Evolutionary conservation across 2,329 filamentous ascomycete genomes (phyloP), one percentile per base, ranked within the genome.

Genomic region (Trichoderma sp.): DNA sequence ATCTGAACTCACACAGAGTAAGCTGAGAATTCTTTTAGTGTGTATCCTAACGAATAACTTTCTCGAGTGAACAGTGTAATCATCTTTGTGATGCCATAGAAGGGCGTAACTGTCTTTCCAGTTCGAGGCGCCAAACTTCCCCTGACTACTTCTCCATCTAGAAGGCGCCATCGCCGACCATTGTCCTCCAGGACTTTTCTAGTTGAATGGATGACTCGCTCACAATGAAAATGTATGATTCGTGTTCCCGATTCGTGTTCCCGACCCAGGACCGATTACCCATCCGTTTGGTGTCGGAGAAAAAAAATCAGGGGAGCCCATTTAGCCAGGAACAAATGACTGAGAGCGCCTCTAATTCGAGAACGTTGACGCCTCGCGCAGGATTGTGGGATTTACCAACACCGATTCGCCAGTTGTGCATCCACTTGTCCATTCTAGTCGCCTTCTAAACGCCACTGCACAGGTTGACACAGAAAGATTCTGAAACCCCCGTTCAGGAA

Each of bases 241-340:
- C 57, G 12, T 32, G 57, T 70, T 24, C 39, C 67, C 39, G 67
- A 53, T 36, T 26, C 21, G 12, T 32, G 57, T 62, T 24, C n/a
- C 67, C 30, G 28, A 61, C 67, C 21, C 15, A 53, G 12, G n/a
- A 43, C 57, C 57, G 39, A 61, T 30, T 30, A 6, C 14, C 5
- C 15, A 39, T 36, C n/a, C 3, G 34, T 53, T 21, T 3, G 11
- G 57, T 30, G 15, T 11, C 47, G n/a, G 39, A 36, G 15, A 34
- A 47, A 60, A 57, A 43, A 28, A 26, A 15, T 18, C 12, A n/a
- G 61, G 32, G 39, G 28, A 12, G 18, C 15, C n/a, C 39, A 21
- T 15, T 70, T 70, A 70, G 67, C 67, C 67, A 70, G 67, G 67
- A 70, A 70, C 67, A 53, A 28, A 61, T 53, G 39, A 62, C 67